Conservation (phyloP, 2,329 filamentous ascomycete genomes). For the Aureobasidium vineae region DNA sequence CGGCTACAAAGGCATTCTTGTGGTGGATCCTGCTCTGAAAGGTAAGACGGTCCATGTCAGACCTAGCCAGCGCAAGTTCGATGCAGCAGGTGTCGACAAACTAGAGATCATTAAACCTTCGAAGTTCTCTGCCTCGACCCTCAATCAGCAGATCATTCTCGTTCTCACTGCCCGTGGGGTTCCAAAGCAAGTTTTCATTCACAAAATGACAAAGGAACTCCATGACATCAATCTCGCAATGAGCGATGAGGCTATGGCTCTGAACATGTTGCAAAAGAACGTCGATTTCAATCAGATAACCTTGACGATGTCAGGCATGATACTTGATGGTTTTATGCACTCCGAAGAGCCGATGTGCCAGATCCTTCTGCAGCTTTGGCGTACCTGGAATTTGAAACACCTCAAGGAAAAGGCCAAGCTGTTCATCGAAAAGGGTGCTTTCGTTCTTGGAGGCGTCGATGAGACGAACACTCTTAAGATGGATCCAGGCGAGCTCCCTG, state of each 20-base stretch:
- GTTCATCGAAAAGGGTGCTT: slow-evolving; percentile 75
- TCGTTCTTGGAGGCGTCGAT: slow-evolving; percentile 84
- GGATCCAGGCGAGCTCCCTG: slow-evolving; percentile 60
- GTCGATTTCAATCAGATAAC: slow-evolving; percentile 86
- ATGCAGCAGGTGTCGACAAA: slow-evolving; percentile 60
- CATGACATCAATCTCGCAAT: slow-evolving; percentile 68
- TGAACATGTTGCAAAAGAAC: slow-evolving; percentile 67
- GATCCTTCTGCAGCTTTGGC: slow-evolving; percentile 79
- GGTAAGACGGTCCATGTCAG: slow-evolving; percentile 70
- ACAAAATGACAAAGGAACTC: slow-evolving; percentile 67
- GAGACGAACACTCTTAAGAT: slow-evolving; percentile 69
- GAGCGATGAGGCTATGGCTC: slow-evolving; percentile 61
- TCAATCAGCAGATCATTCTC: slow-evolving; percentile 87
- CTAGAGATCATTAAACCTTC: slow-evolving; percentile 86
- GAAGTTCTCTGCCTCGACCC: slow-evolving; percentile 68
- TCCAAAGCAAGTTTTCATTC: slow-evolving; percentile 61
- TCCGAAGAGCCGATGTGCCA: slow-evolving; percentile 74
- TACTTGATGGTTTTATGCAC: slow-evolving; percentile 75
- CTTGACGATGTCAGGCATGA: slow-evolving; percentile 69
- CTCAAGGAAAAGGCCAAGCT: slow-evolving; percentile 93
- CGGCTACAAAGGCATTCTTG: slow-evolving; percentile 86
- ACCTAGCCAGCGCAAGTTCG: slow-evolving; percentile 85
- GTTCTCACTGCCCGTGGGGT: slow-evolving; percentile 81
- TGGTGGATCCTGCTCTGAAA: slow-evolving; percentile 62
- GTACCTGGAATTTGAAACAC: slow-evolving; percentile 81